Conservation (phyloP, 129 eudicot species). For the Lactuca sativa region DNA sequence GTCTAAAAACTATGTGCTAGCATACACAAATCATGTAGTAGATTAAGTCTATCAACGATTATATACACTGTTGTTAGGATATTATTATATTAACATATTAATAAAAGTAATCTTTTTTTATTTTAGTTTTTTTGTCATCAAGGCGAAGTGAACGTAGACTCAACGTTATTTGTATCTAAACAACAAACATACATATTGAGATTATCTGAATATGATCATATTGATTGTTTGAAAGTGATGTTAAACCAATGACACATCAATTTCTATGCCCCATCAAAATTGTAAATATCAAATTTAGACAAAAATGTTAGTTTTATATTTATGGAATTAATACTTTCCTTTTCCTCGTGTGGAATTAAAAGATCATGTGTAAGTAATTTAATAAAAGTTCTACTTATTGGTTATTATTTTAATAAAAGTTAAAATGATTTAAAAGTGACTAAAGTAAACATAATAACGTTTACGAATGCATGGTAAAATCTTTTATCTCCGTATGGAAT, state of each 20-base stretch:
- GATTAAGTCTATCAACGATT: neutral
- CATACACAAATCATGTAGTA: neutral
- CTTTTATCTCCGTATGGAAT: neutral
- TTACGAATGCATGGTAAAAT: neutral
- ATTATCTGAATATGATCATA: neutral
- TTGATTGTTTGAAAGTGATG: slow-evolving; percentile 29
- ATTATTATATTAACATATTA: neutral
- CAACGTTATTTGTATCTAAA: neutral
- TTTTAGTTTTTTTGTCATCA: neutral
- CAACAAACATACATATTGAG: neutral
- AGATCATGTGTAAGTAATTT: neutral
- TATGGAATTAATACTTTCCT: neutral
- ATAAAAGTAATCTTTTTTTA: neutral
- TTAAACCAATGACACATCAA: slow-evolving; percentile 20
- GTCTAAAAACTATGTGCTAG: neutral
- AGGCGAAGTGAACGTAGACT: neutral
- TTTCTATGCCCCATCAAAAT: slow-evolving; percentile 24
- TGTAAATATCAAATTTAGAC: slow-evolving; percentile 18
- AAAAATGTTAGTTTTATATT: slow-evolving; percentile 6
- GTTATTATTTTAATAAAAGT: neutral
- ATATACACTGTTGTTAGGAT: neutral
- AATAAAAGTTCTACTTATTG: too few species aligned
- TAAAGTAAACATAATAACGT: neutral
- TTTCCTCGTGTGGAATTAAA: neutral
- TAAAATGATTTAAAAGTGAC: neutral